Conservation (phyloP, 306 rosid species). For the Amphicarpaea edgeworthii region DNA sequence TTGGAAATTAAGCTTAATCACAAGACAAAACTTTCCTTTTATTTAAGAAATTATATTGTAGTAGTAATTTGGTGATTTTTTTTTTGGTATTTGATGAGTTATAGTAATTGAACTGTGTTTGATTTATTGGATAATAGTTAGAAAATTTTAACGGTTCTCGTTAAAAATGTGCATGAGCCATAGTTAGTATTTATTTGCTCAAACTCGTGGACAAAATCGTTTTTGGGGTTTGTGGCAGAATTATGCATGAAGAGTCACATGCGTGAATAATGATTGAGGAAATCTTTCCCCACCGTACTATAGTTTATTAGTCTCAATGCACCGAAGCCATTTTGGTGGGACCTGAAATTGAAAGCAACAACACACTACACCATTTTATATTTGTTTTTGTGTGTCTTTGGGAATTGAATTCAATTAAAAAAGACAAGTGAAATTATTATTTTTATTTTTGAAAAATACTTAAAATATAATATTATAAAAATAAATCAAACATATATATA, state of each 20-base stretch:
- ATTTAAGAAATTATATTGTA: not conserved
- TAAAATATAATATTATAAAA: no score
- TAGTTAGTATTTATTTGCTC: no score
- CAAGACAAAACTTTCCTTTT: not conserved
- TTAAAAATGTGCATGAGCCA: not conserved
- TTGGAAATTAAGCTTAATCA: not conserved
- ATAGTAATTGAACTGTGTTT: not conserved
- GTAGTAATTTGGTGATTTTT: not conserved
- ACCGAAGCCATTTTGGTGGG: not conserved
- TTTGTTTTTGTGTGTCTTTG: not conserved
- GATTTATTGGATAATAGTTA: not conserved
- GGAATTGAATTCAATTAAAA: not conserved
- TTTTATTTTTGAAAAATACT: no score
- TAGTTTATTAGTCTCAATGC: not conserved
- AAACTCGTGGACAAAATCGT: slow-evolving; percentile 13
- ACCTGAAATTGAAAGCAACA: not conserved
- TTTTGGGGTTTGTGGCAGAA: slow-evolving; percentile 33
- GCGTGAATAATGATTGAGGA: slow-evolving; percentile 5
- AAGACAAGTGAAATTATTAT: no score
- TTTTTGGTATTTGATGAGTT: no score
- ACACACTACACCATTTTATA: not conserved
- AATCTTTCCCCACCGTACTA: not conserved
- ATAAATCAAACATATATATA: no score
- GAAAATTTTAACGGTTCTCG: not conserved
- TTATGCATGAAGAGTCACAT: slow-evolving; percentile 25